Percentiles rank a stretch among this genome's conserved stretches.
Evolutionary conservation across 352 stramenopile genomes (phyloP).

Genomic region (Pythium grandisporangium): DNA sequence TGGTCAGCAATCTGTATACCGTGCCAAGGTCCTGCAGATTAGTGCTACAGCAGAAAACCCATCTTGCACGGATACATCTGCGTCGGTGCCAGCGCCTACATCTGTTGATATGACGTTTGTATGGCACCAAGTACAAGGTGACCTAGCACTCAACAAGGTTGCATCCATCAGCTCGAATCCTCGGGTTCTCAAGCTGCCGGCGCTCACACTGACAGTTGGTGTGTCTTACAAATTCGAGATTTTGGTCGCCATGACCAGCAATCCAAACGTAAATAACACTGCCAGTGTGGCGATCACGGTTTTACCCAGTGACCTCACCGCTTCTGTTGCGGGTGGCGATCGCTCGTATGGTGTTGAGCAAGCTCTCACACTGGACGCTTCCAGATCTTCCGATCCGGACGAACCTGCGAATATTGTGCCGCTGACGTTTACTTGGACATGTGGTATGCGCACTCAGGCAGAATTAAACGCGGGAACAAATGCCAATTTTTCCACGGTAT

Average conservation of each 20-base stretch:
- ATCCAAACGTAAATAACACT: slow-evolving; percentile 31
- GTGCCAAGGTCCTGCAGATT: slow-evolving; percentile 34
- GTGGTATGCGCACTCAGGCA: slow-evolving; percentile 18
- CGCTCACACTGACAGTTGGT: slow-evolving; percentile 34
- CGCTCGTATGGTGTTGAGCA: slow-evolving; percentile 42
- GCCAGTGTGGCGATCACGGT: slow-evolving; percentile 37
- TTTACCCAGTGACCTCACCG: slow-evolving; percentile 22
- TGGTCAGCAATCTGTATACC: slow-evolving; percentile 19
- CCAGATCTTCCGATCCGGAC: slow-evolving; percentile 37
- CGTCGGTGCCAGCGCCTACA: slow-evolving; percentile 2
- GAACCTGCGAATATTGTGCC: slow-evolving; percentile 21
- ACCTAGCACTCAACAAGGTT: slow-evolving; percentile 25
- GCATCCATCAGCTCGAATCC: slow-evolving; percentile 47
- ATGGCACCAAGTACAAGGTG: slow-evolving; percentile 37
- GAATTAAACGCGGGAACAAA: too few species aligned
- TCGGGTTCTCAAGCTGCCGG: slow-evolving; percentile 34
- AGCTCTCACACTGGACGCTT: slow-evolving; percentile 34
- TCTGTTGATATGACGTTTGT: slow-evolving; percentile 39
- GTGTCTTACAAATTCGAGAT: slow-evolving; percentile 56
- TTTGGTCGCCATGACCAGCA: slow-evolving; percentile 35
- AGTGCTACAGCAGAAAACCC: slow-evolving; percentile 30
- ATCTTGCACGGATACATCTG: slow-evolving; percentile 16
- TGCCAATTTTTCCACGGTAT: slow-evolving; percentile 22
- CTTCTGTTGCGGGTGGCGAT: slow-evolving; percentile 32
- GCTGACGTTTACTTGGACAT: slow-evolving; percentile 35